Base-by-base conservation (phyloP, 2,329 filamentous ascomycete species). In the Ophiosphaerella herpotricha region DNA sequence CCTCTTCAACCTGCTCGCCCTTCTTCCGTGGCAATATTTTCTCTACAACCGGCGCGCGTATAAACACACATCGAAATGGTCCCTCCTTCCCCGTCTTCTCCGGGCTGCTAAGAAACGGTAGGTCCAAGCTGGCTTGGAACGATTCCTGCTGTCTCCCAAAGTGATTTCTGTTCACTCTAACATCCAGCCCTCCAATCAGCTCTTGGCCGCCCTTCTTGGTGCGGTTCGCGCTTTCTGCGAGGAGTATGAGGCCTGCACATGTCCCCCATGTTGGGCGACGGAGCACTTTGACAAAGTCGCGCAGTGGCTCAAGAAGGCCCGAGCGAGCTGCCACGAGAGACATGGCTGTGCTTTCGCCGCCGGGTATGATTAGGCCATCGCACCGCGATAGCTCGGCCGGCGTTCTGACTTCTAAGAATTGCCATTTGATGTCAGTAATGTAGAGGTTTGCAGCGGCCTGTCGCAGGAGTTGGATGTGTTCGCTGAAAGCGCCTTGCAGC, bases 331-430 rank as follows among this genome's bases (percentile, higher is more conserved):
- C 94, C 13, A 97, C 89, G 26, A 97, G 82, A 9, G 91, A 90
- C 61, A 99, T 95, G 3, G 93, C 88, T 1, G 94, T 97, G 75
- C 91, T 96, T 74, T 99, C 94, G 54, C 94, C 94, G 44, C 94
- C 94, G 3, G 94, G 94, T 39, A 99, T 85, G 67, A 99, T 85
- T 37, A 99, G 82, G 23, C 85, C 93, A 73, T 93, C 85, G 75
- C 92, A 97, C 60, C 71, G 73, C 4, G 81, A 77, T 29, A 99
- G 81, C 64, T 96, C 82, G 6, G 79, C 76, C 2, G 84, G 77
- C 6, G 87, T 97, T 51, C 93, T 87, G 39, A 97, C 90, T 73
- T 96, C 87, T 56, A 88, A 80, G 67, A 94, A 90, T 23, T 73
- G 68, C 76, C 90, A 86, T 57, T 55, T 50, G 47, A 60, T n/a